Evolutionary conservation across 371 early-diverging fungal species (phyloP), one percentile per base, ranked within the genome.

Genomic region (Smittium culicis): DNA sequence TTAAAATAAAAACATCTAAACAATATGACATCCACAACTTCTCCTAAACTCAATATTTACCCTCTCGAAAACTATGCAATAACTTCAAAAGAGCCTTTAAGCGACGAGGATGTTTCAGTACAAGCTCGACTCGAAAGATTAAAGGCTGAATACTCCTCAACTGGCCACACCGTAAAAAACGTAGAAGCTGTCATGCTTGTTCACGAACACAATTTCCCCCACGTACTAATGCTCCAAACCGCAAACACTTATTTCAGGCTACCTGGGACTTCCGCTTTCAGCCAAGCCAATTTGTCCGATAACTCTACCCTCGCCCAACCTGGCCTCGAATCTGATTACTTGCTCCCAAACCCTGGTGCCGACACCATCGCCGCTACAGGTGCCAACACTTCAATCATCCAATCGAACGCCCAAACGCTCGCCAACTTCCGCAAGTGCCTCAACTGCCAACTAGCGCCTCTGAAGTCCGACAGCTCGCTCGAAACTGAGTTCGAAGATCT

Each of bases 121-220:
- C 74, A 81, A 24, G 83, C 86, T 30, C 82, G 88, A 11, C 71
- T 89, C 54, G 72, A 79, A 33, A 74, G 88, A 14, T 75, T 89
- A 66, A 80, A 85, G 73, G 69, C 75, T 62, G 88, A 89, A 57
- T 89, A 84, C 71, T 82, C 81, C 25, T 71, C 72, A 27, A 77
- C 80, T 32, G 91, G 91, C 29, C n/a, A n/a, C n/a, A 85, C 85
- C 82, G 78, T 89, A 61, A 69, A 75, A 8, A 82, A 86, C 0
- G 90, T 90, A 5, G 89, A 89, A 72, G 91, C 82, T 5, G 85
- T 88, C 0, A 70, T 91, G 25, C 80, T 90, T 0, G 87, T 88
- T 28, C 90, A 91, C 75, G 88, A 88, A 67, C 88, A 90, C 70
- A 83, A 83, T 58, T 89, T 88, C 77, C 90, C 91, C 14, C 89